Evolutionary conservation across 305 asterid genomes (phyloP), one percentile per base, ranked within the genome.

Genomic region (Fraxinus paxiana): DNA sequence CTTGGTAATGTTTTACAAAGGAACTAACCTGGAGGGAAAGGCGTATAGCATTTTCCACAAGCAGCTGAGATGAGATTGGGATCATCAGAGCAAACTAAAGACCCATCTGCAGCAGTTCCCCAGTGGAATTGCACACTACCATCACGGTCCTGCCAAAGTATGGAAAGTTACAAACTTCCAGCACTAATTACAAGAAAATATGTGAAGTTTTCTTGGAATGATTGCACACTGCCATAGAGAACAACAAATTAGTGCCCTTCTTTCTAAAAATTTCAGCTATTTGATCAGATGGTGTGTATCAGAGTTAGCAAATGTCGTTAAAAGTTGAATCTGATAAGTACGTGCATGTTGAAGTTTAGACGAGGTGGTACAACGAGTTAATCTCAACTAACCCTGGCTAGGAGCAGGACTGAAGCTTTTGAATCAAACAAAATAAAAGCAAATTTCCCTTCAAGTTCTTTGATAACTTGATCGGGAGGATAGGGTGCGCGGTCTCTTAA

Each of bases 401-500:
- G 90, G 65, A 93, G 91, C 73, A 93, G 85, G 69, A 63, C 73
- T 5, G 93, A 89, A 41, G 88, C 76, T 83, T 87, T 91, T 59
- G 89, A 79, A 81, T 92, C 97, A 69, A 90, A 92, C 73, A 92
- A 80, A 78, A 93, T 82, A 85, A 93, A 90, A 22, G 91, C 85
- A 59, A 89, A 93, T 74, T 88, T 90, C 30, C 98, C 98, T 72
- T 89, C 85, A 38, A 93, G 88, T 5, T 86, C 91, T 76, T 88
- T 91, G 79, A 91, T 85, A 75, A 91, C 94, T 82, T 92, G 95
- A 80, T 92, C 95, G 0, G 94, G 89, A 63, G 98, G 92, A 73
- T 88, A 93, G 30, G 95, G 95, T 1, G 91, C 92, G 7, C 92
- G 90, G 69, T 92, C 96, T 22, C 93, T 90, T 83, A 91, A 73